Conservation (phyloP, 331 rosid genomes). For the Malus hybrid region DNA sequence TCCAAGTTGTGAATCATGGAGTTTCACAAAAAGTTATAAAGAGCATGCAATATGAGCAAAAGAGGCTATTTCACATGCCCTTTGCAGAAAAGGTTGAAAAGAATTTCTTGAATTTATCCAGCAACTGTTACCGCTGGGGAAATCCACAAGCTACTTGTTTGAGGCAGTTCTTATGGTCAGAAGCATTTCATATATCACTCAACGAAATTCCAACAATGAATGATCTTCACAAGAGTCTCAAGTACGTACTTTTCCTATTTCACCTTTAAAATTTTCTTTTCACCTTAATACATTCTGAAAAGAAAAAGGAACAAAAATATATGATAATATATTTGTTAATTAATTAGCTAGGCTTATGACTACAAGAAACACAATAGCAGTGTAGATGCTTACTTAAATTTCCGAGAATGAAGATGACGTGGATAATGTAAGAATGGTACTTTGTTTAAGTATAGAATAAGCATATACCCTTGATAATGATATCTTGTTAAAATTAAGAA, state of each 20-base stretch:
- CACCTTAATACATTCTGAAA: not conserved
- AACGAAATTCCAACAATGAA: slow-evolving; percentile 34
- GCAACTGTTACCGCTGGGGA: slow-evolving; percentile 64
- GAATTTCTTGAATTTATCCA: slow-evolving; percentile 20
- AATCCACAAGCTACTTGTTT: slow-evolving; percentile 47
- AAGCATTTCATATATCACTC: slow-evolving; percentile 60
- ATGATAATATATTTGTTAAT: not conserved
- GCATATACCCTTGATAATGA: too few species aligned
- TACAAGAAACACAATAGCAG: too few species aligned
- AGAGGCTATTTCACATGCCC: slow-evolving; percentile 48
- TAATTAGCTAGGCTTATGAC: too few species aligned
- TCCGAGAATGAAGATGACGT: too few species aligned
- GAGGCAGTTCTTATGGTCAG: slow-evolving; percentile 70
- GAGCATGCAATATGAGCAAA: slow-evolving; percentile 39
- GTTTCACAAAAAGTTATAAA: slow-evolving; percentile 35
- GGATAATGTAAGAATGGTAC: too few species aligned
- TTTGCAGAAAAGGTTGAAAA: slow-evolving; percentile 34
- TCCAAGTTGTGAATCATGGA: slow-evolving; percentile 65
- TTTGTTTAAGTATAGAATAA: too few species aligned
- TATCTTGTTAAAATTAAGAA: too few species aligned
- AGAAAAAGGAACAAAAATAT: not conserved
- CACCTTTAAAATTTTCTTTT: not conserved
- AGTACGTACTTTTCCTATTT: slow-evolving; percentile 20
- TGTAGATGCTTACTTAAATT: too few species aligned
- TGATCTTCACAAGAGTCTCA: slow-evolving; percentile 28